Conservation (phyloP, 805 yeast genomes). For the Candida broadrunensis region DNA sequence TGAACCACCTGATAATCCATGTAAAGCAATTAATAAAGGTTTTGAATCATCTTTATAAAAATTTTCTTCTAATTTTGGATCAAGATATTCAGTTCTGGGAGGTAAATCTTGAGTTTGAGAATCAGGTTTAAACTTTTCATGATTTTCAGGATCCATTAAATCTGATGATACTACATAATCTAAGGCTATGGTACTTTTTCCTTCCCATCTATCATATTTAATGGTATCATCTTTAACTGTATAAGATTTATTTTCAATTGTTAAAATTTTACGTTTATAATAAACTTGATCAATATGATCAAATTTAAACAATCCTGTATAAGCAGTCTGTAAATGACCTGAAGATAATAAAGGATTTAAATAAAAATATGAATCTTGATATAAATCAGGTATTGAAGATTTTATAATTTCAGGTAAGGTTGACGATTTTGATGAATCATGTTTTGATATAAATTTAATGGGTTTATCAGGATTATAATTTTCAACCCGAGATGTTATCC, state of each 20-base stretch:
- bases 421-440: conserved; percentile 2
- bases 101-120: conserved; percentile 57
- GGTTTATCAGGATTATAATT: conserved; percentile 22
- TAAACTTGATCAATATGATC: conserved; percentile 38
- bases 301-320: conserved; percentile 43
- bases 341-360: conserved; percentile 46
- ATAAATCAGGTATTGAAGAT: conserved; percentile 38
- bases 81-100: conserved; percentile 64
- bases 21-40: conserved; percentile 62
- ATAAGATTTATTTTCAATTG: conserved; percentile 25
- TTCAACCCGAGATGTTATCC: conserved; percentile 22
- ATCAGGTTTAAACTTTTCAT: conserved; percentile 34
- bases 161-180: conserved; percentile 39
- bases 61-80: conserved; percentile 39
- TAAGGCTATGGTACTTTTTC: conserved; percentile 45
- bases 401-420: conserved; percentile 32
- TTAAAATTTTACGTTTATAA: conserved; percentile 44
- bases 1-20: conserved; percentile 80
- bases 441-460: conserved; percentile 12
- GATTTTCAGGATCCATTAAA: conserved; percentile 13
- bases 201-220: conserved; percentile 39
- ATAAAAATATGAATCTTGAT: conserved; percentile 32
- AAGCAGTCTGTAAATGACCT: conserved; percentile 51
- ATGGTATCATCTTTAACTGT: conserved; percentile 22
- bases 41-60: conserved; percentile 34